Evolutionary conservation across 2,329 filamentous ascomycete genomes (phyloP), one percentile per base, ranked within the genome.

Genomic region (Gremmenia infestans): DNA sequence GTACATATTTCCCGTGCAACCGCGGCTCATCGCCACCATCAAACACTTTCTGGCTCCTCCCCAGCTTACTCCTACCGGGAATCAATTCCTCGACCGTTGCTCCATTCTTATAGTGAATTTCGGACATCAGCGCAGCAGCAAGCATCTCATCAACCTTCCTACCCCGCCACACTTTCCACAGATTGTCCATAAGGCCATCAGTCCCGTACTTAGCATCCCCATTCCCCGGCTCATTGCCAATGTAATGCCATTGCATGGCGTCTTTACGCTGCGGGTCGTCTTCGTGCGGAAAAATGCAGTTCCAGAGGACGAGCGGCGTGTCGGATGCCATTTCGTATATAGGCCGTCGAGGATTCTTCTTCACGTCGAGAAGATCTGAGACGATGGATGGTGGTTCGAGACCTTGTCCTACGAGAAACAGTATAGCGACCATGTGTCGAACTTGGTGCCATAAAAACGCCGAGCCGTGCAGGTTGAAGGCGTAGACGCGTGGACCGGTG

Each of bases 361-460:
- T 67, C 8, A 89, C 76, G 69, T 97, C 88, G 25, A 99, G 80
- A 43, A 99, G 77, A 23, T 86, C 78, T 51, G 83, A 78, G 45
- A 97, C 78, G 14, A 97, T 74, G 0, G 81, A 81, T 0, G 92
- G 88, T 28, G 78, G 70, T 71, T 99, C 94, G 15, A 96, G 81
- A 0, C 91, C 85, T 73, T 99, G 94, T 28, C 90, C 94, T 8
- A 97, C 85, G 11, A 94, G 78, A 76, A 99, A 97, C n/a, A 99
- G 77, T 6, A 97, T 78, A 15, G 87, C 83, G n/a, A 95, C 86
- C 83, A 99, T 92, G 75, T 93, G 90, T 23, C 94, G 86, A 63
- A 99, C 95, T 74, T 99, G 94, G 74, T 99, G 94, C 94, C 94
- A 99, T 48, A 99, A 75, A 72, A 99, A 99, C 1, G 92, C 94